Evolutionary conservation across 495 filamentous ascomycete genomes (phyloP), one percentile per base, ranked within the genome.

Genomic region (Neurospora intermedia): DNA sequence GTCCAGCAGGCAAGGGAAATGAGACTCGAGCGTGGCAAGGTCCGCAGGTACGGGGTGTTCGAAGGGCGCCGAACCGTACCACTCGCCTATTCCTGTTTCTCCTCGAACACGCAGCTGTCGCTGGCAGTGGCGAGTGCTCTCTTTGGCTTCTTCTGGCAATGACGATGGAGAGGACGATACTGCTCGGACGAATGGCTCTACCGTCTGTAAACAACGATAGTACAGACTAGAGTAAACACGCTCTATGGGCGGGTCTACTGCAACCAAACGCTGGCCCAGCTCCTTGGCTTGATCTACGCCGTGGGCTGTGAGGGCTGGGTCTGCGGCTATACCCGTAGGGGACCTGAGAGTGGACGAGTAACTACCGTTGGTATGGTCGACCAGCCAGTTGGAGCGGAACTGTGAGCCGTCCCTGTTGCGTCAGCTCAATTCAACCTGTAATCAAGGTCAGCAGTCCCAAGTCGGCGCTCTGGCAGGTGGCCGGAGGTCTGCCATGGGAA

Each of bases 171-270:
- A 42, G 77, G 73, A 72, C 80, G 76, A 69, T 82, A 83, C 74
- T 91, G 81, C 39, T 80, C 90, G 86, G 13, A 92, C 86, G 31
- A 88, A 87, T 0, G 94, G 94, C 45, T 83, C 82, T 54, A 98
- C 87, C 0, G 96, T 98, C 81, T 98, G 93, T 23, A 98, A 83
- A 80, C 96, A 99, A 71, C 96, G 89, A 81, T 97, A 98, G 78
- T 94, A 98, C 16, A 94, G 93, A 74, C 90, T 93, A 16, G 87
- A 90, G 84, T 97, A 98, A 76, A 98, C 83, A 71, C 88, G 86
- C 35, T 94, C 91, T 70, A 92, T 85, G 43, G 90, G 87, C 13
- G 93, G 91, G 31, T 89, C 79, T 6, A 91, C 78, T 5, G 80
- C 79, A n/a, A 80, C 59, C 35, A 98, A 82, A 66, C 93, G 86